A percentile compares a stretch with the other conserved stretches of the same genome.
phyloP scores from a whole-genome alignment of 805 yeast genomes.

The Cyberlindnera galapagoensis region DNA sequence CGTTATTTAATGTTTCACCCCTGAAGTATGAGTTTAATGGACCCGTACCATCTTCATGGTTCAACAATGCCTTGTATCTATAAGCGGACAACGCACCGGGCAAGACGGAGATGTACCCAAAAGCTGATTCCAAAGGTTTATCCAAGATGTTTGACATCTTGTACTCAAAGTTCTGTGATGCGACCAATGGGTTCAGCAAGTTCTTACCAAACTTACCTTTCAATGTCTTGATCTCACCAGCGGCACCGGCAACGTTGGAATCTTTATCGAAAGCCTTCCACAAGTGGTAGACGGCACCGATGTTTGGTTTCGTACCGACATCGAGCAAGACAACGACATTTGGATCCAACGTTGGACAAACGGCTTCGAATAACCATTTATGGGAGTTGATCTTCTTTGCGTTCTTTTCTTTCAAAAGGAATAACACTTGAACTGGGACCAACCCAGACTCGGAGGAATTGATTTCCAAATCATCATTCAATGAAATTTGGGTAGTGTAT shows the following conservation, averaged over 20 bases:
- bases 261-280: conserved; percentile 98
- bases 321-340: conserved; percentile 84
- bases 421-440: conserved; percentile 90
- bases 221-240: conserved; percentile 95
- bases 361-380: conserved; percentile 94
- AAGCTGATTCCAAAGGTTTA: conserved; percentile 86
- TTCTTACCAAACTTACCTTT: conserved; percentile 84
- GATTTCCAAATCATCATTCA: conserved; percentile 83
- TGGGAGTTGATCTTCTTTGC: conserved; percentile 95
- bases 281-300: conserved; percentile 79
- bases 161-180: conserved; percentile 94
- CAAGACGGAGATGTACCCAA: conserved; percentile 88
- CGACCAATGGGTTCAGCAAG: conserved; percentile 83
- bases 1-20: conserved; percentile 65
- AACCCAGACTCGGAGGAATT: conserved; percentile 85
- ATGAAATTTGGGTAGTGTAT: conserved; percentile 90
- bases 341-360: conserved; percentile 89
- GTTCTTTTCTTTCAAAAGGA: conserved; percentile 88
- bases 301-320: conserved; percentile 97
- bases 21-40: conserved; percentile 84
- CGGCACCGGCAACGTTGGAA: conserved; percentile 97
- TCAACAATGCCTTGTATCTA: conserved; percentile 78
- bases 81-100: conserved; percentile 97
- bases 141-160: conserved; percentile 95
- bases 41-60: conserved; percentile 87